These are phyloP conservation scores for Ceriops zippeliana DNA, from an alignment of 345 rosid species.

Conservation along the genomic window DNA sequence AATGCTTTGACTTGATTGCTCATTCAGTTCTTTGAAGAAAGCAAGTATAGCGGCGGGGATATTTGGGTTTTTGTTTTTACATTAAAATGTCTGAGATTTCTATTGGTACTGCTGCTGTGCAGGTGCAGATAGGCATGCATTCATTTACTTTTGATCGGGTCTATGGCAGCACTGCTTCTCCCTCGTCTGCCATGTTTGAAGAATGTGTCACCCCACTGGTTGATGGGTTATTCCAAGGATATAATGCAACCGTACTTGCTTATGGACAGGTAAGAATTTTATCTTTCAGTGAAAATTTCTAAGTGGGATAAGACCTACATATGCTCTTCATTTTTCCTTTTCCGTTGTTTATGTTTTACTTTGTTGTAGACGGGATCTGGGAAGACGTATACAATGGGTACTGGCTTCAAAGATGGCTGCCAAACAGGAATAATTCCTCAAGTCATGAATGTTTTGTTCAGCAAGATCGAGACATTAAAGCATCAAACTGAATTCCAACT, in stretches of 20 bases:
- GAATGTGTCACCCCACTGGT: conserved; percentile 84
- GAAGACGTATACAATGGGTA: conserved; percentile 99
- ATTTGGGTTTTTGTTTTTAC: neutral
- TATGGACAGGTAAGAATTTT: conserved; percentile 79
- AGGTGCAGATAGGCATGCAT: conserved; percentile 96
- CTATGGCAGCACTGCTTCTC: conserved; percentile 82
- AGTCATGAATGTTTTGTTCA: conserved; percentile 84
- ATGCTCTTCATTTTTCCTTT: neutral
- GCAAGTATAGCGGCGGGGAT: neutral
- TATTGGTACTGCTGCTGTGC: conserved; percentile 19
- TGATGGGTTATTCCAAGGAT: conserved; percentile 98
- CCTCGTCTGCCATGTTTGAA: conserved; percentile 80
- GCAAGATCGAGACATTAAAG: conserved; percentile 72
- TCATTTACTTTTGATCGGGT: conserved; percentile 98
- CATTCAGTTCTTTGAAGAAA: neutral
- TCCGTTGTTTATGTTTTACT: conserved; percentile 18
- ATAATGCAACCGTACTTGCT: conserved; percentile 98
- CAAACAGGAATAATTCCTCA: conserved; percentile 80
- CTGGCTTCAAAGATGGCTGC: conserved; percentile 75
- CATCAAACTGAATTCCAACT: conserved; percentile 80
- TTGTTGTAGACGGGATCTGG: conserved; percentile 91
- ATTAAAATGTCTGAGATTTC: neutral
- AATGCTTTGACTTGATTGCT: neutral
- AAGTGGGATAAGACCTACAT: neutral
- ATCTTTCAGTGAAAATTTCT: conserved; percentile 8